Evolutionary conservation across 257 asterid species (phyloP).

Genomic region (Ligustrum vulgare): DNA sequence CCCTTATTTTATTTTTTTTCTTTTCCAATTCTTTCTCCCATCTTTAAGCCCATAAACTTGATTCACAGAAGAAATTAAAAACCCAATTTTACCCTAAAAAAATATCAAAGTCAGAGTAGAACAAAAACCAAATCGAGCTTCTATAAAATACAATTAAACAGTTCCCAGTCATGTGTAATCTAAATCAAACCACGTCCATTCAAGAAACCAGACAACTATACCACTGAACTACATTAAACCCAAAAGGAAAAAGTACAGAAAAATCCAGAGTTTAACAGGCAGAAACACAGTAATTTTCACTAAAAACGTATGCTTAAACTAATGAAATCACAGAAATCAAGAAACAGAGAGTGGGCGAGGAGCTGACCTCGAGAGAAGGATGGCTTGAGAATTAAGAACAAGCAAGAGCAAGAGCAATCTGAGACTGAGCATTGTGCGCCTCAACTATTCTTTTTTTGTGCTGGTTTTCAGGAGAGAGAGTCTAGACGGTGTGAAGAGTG

Average conservation of each 20-base stretch:
- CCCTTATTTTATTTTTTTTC: neutral
- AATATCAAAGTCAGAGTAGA: conserved; percentile 17
- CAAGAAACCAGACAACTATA: conserved; percentile 10
- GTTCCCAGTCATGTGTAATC: neutral
- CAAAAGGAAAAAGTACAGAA: neutral
- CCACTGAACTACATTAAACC: conserved; percentile 7
- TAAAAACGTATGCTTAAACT: neutral
- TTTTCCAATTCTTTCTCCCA: neutral
- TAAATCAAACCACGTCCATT: conserved; percentile 6
- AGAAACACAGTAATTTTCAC: neutral
- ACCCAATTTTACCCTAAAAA: conserved; percentile 13
- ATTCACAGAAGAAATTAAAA: neutral
- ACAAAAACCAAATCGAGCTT: conserved; percentile 11
- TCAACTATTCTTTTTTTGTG: conserved; percentile 4
- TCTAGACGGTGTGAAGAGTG: neutral
- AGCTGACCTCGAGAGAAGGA: conserved; percentile 42
- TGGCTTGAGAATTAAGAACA: conserved; percentile 37
- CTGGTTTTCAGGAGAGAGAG: conserved; percentile 23
- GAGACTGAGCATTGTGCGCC: conserved; percentile 35
- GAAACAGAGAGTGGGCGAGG: neutral
- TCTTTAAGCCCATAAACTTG: neutral
- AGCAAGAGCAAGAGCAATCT: conserved; percentile 36
- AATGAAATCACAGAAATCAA: neutral
- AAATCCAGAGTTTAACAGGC: conserved; percentile 15
- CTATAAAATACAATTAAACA: conserved; percentile 20